Conservation (phyloP, 768 basidiomycete species). For the Boletus barrowsii region DNA sequence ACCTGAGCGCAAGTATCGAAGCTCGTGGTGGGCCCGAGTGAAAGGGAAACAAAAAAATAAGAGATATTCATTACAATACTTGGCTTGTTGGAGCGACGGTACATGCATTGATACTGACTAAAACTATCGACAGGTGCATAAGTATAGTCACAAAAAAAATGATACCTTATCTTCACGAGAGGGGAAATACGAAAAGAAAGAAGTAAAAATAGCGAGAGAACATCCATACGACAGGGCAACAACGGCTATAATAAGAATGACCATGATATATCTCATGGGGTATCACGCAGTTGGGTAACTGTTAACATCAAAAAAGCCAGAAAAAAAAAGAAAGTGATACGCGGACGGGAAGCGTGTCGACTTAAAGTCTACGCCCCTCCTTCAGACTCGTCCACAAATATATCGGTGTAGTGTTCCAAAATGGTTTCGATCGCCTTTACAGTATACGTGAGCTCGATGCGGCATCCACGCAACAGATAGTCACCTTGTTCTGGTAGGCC, state of each 20-base stretch:
- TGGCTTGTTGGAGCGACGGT: constrained; percentile 3
- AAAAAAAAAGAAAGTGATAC: background rate
- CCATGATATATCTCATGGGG: constrained; percentile 16
- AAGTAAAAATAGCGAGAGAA: background rate
- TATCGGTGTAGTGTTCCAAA: constrained; percentile 89
- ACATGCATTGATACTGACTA: constrained; percentile 20
- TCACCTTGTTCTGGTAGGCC: constrained; percentile 68
- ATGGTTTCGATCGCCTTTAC: constrained; percentile 91
- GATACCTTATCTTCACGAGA: background rate
- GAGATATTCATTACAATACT: too few species aligned
- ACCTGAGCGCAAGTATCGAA: too few species aligned
- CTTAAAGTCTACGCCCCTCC: constrained; percentile 24
- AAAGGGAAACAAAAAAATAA: too few species aligned
- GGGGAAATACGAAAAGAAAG: background rate
- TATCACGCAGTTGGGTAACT: constrained; percentile 28
- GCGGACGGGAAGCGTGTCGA: background rate
- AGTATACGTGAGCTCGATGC: constrained; percentile 9
- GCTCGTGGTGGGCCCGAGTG: too few species aligned
- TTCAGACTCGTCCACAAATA: constrained; percentile 90
- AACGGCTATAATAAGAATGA: constrained; percentile 11
- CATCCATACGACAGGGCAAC: constrained; percentile 1
- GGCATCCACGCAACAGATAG: background rate
- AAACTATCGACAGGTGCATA: constrained; percentile 15
- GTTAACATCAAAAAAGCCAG: constrained; percentile 8
- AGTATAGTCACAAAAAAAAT: constrained; percentile 2